Evolutionary conservation across 768 basidiomycete genomes (phyloP).

Genomic region (Grammothele lineata): DNA sequence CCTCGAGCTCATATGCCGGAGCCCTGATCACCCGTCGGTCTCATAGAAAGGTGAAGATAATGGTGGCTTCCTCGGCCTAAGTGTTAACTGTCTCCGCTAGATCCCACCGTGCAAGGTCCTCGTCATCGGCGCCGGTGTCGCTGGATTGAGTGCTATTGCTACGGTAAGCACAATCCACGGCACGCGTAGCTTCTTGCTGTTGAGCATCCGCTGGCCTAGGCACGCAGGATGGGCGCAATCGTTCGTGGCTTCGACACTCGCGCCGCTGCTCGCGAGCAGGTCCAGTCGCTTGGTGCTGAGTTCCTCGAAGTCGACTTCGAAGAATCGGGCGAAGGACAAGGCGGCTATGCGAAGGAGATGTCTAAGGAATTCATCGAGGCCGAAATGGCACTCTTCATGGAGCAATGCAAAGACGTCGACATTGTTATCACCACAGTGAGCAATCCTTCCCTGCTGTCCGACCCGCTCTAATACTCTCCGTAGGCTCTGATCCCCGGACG

Average conservation of each 20-base stretch:
- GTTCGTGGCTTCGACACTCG: slow-evolving; percentile 88
- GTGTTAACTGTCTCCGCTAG: slow-evolving; percentile 30
- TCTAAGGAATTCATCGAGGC: slow-evolving; percentile 86
- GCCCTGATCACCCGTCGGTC: no score
- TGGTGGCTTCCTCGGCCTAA: background rate
- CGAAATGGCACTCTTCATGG: slow-evolving; percentile 85
- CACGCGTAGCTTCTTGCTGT: background rate
- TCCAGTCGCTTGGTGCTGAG: slow-evolving; percentile 86
- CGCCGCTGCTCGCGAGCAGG: slow-evolving; percentile 81
- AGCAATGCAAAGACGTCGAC: slow-evolving; percentile 86
- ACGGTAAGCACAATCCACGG: slow-evolving; percentile 44
- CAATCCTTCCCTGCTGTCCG: background rate
- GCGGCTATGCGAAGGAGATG: slow-evolving; percentile 90
- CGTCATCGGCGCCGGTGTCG: slow-evolving; percentile 86
- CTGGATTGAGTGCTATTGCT: slow-evolving; percentile 83
- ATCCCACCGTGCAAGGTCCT: slow-evolving; percentile 85
- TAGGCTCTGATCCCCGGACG: slow-evolving; percentile 83
- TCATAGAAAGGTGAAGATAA: slow-evolving; percentile 41
- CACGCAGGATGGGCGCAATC: slow-evolving; percentile 79
- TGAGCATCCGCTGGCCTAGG: slow-evolving; percentile 35
- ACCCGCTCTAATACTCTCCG: background rate
- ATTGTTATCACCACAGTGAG: slow-evolving; percentile 79
- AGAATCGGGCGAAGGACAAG: slow-evolving; percentile 79
- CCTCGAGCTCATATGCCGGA: no score
- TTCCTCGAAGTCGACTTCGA: slow-evolving; percentile 78